Conservation (phyloP, 2,329 filamentous ascomycete genomes). For the Alternaria sp. region DNA sequence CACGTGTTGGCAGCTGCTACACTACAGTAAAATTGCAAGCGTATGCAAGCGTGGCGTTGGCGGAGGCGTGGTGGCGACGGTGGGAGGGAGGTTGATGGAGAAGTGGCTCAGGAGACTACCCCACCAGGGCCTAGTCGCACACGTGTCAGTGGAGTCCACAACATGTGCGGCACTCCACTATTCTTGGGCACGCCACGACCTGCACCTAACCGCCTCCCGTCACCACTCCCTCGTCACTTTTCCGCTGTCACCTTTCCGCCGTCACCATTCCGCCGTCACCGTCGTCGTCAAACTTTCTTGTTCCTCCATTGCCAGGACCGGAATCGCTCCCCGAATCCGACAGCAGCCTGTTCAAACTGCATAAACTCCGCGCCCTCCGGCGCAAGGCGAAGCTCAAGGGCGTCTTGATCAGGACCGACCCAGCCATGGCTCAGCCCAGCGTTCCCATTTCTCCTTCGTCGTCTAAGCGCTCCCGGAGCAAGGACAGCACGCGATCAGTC, state of each 20-base stretch:
- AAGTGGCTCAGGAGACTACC: conserved; percentile 12
- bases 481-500: conserved; percentile 48
- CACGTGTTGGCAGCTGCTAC: conserved; percentile 9
- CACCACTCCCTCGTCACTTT: conserved; percentile 32
- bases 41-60: conserved; percentile 14
- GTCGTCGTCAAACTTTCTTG: conserved; percentile 29
- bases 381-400: conserved; percentile 52
- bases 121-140: conserved; percentile 20
- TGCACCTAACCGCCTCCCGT: conserved; percentile 22
- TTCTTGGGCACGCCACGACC: conserved; percentile 24
- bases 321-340: conserved; percentile 21
- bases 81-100: conserved; percentile 12
- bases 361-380: conserved; percentile 52
- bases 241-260: too few species aligned
- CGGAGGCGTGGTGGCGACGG: conserved; percentile 10
- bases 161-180: conserved; percentile 10
- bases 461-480: conserved; percentile 53
- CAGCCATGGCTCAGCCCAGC: conserved; percentile 39
- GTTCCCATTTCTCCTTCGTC: conserved; percentile 48
- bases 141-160: conserved; percentile 21
- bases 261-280: too few species aligned
- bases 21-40: conserved; percentile 6
- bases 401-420: conserved; percentile 36
- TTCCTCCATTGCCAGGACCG: conserved; percentile 27
- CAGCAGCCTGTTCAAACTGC: conserved; percentile 46